Conservation (phyloP, 441 rosid genomes). For the Pelargonium citronellum region DNA sequence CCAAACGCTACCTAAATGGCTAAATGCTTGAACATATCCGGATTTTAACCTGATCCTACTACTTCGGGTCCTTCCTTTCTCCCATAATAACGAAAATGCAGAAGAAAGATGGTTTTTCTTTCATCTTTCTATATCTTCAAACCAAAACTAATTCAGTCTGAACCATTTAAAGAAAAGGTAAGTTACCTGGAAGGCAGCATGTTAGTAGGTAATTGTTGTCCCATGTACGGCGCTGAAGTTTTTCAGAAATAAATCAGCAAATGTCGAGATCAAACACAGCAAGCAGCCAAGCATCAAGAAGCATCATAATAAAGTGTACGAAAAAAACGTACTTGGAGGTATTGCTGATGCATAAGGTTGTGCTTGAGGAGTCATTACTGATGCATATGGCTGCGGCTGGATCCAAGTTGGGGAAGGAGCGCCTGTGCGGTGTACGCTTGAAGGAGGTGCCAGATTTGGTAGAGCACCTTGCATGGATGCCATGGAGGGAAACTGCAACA, state of each 20-base stretch:
- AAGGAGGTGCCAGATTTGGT: conserved; percentile 39
- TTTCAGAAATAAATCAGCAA: conserved; percentile 26
- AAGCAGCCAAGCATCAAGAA: conserved; percentile 1
- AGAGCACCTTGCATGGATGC: conserved; percentile 57
- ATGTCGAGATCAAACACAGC: neutral
- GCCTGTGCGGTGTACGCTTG: conserved; percentile 39
- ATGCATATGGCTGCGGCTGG: conserved; percentile 46
- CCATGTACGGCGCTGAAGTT: conserved; percentile 42
- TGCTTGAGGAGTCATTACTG: conserved; percentile 25
- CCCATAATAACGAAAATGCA: neutral
- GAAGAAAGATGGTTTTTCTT: neutral
- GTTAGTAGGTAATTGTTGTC: conserved; percentile 32
- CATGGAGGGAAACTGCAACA: conserved; percentile 72
- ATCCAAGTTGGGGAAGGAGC: conserved; percentile 43
- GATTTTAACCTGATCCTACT: too few species aligned
- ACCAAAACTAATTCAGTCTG: neutral
- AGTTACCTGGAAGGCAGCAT: conserved; percentile 40
- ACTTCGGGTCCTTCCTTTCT: neutral
- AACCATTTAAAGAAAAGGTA: neutral
- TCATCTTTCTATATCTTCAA: neutral
- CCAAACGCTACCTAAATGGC: too few species aligned
- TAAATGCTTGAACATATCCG: too few species aligned
- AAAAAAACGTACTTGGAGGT: conserved; percentile 38
- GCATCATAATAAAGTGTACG: neutral
- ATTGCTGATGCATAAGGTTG: conserved; percentile 38